Base-by-base conservation (phyloP, 2,329 filamentous ascomycete species). In the Capronia americana region DNA sequence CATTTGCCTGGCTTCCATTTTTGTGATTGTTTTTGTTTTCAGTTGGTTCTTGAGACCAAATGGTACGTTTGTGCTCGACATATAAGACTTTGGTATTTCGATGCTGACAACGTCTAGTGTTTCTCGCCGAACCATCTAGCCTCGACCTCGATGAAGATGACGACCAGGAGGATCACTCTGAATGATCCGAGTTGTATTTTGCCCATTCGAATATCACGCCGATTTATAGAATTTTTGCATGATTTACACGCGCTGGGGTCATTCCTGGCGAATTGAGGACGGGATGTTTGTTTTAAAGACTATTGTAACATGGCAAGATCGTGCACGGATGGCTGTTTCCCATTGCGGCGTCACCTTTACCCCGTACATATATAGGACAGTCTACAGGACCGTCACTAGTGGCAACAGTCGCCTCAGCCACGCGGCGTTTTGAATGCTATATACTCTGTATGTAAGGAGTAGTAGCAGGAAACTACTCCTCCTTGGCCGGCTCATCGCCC, bases 11-110 rank as follows among this genome's bases (percentile, higher is more conserved):
- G 81, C 86, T 0, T 79, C 79, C 7, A 82, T 91, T 0, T 96
- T 96, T 75, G 85, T 80, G 0, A 26, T 88, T 8, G 88, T 88
- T 0, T 84, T 94, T 32, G 59, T 88, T 1, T 83, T 87, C 61
- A 91, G 88, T 73, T 90, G 89, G 77, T 86, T 93, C 61, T 82
- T 98, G 28, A 85, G 82, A 73, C 90, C 93, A 3, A 84, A 91
- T 81, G 83, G 93, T 96, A 81, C 81, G 90, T 86, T 23, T 28
- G 44, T 50, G 55, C 24, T 54, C 24, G 11, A 38, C 24, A 20
- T 38, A 11, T 54, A 30, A 20, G 20, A 32, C n/a, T 26, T 23
- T 28, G 4, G 14, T n/a, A 23, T 5, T 50, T n/a, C 7, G 4
- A 2, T 54, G 23, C 66, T 68, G 62, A 68, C 53, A n/a, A 46